These are phyloP conservation scores for Croton laevigatus DNA, from an alignment of 441 rosid species.

Conservation along the genomic window DNA sequence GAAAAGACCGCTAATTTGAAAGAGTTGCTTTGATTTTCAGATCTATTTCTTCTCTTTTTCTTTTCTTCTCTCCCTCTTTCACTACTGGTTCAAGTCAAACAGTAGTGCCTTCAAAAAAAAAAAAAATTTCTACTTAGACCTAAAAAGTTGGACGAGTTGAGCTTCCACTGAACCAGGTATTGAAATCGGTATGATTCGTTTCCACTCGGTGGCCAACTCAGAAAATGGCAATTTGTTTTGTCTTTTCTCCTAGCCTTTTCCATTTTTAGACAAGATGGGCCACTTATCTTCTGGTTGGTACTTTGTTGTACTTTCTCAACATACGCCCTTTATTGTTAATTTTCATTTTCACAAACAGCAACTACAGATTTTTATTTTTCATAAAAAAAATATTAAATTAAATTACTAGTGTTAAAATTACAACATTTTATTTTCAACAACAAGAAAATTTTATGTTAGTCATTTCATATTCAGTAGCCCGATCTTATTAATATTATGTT, in stretches of 20 bases:
- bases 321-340: neutral
- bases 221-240: neutral
- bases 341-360: neutral
- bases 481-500: too few relatives aligned
- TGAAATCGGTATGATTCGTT: neutral
- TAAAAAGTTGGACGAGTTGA: constrained; percentile 30
- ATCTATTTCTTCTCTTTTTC: constrained; percentile 33
- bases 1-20: constrained; percentile 28
- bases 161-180: neutral
- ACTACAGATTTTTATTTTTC: too few relatives aligned
- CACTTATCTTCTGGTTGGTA: constrained; percentile 10
- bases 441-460: too few relatives aligned
- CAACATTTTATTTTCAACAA: too few relatives aligned
- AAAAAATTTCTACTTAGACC: constrained; percentile 27
- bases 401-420: too few relatives aligned
- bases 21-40: constrained; percentile 33
- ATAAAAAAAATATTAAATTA: too few relatives aligned
- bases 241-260: too few relatives aligned
- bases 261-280: neutral
- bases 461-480: too few relatives aligned
- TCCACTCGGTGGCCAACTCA: constrained; percentile 11
- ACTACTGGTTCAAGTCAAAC: constrained; percentile 38
- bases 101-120: constrained; percentile 21
- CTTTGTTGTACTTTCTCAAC: constrained; percentile 21
- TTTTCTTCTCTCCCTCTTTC: constrained; percentile 15